These are phyloP conservation scores for Xerocomus minutiporus DNA, from an alignment of 1,284 basidiomycete genomes.

Conservation along the genomic window DNA sequence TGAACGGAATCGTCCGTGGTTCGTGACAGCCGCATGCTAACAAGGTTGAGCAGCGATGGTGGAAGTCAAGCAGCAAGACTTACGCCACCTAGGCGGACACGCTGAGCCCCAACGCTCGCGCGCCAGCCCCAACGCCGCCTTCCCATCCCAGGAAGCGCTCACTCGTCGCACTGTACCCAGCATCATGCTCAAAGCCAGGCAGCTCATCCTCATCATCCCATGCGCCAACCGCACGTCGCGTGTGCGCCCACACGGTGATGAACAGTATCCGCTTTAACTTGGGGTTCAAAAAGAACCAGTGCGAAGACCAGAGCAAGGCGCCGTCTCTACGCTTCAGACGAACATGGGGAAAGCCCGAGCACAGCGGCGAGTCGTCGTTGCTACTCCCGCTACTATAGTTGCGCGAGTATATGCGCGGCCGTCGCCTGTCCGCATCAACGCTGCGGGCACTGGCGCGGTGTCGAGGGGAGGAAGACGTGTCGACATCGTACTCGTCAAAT, in stretches of 20 bases:
- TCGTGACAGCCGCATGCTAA: not conserved
- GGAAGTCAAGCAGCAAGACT: slow-evolving; percentile 14
- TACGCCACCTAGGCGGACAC: slow-evolving; percentile 27
- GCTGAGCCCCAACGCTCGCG: slow-evolving; percentile 63
- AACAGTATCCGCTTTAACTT: slow-evolving; percentile 92
- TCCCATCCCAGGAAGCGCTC: slow-evolving; percentile 76
- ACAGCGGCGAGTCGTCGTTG: slow-evolving; percentile 25
- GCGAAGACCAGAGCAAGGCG: slow-evolving; percentile 93
- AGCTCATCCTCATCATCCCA: slow-evolving; percentile 48
- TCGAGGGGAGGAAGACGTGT: slow-evolving; percentile 48
- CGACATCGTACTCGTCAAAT: slow-evolving; percentile 77
- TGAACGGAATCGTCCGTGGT: not conserved
- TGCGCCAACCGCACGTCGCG: slow-evolving; percentile 52
- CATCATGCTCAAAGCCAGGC: slow-evolving; percentile 34
- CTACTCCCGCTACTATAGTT: slow-evolving; percentile 23
- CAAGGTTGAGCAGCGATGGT: slow-evolving; percentile 15
- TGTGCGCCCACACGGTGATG: slow-evolving; percentile 90
- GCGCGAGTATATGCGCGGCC: slow-evolving; percentile 14
- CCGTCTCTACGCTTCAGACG: slow-evolving; percentile 47
- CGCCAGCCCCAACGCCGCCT: slow-evolving; percentile 68
- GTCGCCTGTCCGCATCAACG: not conserved
- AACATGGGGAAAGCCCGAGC: slow-evolving; percentile 28
- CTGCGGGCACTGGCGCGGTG: slow-evolving; percentile 4
- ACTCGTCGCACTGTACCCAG: slow-evolving; percentile 24
- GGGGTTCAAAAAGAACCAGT: slow-evolving; percentile 96